Conservation (phyloP, 1,139 yeast genomes). For the Nakaseomyces sp. region DNA sequence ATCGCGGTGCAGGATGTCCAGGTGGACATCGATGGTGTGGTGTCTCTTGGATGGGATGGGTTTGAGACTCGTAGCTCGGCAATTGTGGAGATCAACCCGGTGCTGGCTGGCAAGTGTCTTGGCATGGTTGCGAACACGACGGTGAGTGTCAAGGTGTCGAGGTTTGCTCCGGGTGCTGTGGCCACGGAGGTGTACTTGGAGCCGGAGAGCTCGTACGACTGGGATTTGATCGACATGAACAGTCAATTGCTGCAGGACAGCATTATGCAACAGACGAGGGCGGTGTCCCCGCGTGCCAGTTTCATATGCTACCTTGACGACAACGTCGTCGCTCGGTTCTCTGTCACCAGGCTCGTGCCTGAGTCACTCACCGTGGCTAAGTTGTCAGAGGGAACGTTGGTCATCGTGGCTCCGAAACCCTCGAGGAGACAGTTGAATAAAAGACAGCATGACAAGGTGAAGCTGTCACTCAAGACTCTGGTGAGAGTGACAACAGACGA, state of each 20-base stretch:
- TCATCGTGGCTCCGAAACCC: constrained; percentile 74
- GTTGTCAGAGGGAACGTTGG: constrained; percentile 65
- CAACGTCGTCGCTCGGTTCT: constrained; percentile 56
- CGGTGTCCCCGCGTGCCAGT: constrained; percentile 54
- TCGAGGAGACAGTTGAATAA: constrained; percentile 32
- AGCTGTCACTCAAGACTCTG: neutral
- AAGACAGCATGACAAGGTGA: constrained; percentile 8
- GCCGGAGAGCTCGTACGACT: constrained; percentile 69
- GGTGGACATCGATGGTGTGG: neutral
- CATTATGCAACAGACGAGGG: constrained; percentile 71
- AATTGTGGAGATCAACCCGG: neutral
- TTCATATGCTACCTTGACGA: constrained; percentile 63
- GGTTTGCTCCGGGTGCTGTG: constrained; percentile 9
- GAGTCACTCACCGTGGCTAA: constrained; percentile 40
- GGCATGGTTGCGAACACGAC: neutral
- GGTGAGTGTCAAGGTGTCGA: neutral
- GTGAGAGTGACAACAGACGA: neutral
- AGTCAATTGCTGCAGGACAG: constrained; percentile 69
- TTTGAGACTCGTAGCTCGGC: neutral
- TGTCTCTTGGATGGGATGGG: constrained; percentile 4
- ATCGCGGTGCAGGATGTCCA: neutral
- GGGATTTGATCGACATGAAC: constrained; percentile 86
- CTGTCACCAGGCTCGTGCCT: constrained; percentile 56
- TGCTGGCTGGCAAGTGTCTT: neutral
- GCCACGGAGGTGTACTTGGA: constrained; percentile 64